Evolutionary conservation across 305 asterid species (phyloP).

Genomic region (Nicotiana rustica): DNA sequence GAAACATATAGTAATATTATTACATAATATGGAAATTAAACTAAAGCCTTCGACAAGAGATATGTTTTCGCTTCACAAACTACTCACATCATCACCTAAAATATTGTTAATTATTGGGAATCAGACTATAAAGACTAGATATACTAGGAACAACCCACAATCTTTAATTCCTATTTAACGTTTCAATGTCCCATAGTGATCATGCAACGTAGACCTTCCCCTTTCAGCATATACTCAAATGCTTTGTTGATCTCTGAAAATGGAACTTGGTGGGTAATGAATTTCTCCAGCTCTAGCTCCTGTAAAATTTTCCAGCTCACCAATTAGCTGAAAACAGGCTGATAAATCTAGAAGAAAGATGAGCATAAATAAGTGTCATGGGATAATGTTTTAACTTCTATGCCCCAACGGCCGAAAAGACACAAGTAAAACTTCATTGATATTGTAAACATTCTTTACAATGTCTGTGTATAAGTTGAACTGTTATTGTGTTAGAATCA

Average conservation of each 20-base stretch:
- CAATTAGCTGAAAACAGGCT: background rate
- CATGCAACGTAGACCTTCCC: conserved; percentile 52
- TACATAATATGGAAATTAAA: background rate
- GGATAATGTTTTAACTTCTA: background rate
- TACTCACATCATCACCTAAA: background rate
- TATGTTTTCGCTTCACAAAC: background rate
- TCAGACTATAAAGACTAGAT: background rate
- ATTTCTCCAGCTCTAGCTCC: conserved; percentile 57
- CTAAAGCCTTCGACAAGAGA: background rate
- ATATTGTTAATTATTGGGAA: no score
- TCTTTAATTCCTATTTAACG: background rate
- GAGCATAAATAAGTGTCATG: no score
- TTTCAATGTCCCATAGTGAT: conserved; percentile 46
- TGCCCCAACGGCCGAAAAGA: background rate
- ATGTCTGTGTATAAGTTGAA: background rate
- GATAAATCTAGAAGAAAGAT: background rate
- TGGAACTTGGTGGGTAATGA: conserved; percentile 47
- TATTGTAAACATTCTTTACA: no score
- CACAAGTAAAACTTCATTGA: no score
- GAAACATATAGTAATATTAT: background rate
- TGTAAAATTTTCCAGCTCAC: conserved; percentile 6
- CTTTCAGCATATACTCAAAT: conserved; percentile 51
- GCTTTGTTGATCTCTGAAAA: conserved; percentile 57
- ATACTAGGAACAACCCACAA: background rate
- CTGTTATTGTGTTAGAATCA: background rate